Evolutionary conservation across 768 basidiomycete species (phyloP), one percentile per base, ranked within the genome.

Genomic region (Tricholoma flavovirens): DNA sequence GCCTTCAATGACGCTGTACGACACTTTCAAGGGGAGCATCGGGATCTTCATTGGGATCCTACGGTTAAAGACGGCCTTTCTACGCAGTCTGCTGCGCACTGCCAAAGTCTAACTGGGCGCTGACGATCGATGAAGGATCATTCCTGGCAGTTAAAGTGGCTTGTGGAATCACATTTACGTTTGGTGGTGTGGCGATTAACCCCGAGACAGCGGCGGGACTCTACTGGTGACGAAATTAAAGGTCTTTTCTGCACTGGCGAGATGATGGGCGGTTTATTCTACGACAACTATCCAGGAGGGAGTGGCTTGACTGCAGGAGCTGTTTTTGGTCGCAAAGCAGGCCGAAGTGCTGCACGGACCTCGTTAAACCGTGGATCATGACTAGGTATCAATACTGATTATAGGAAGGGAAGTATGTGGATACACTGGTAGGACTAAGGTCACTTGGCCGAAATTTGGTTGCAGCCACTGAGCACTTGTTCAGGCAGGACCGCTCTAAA

Each of bases 161-260:
- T 0, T 87, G 86, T 69, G 87, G 85, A 5, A 79, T 86, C 53
- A 87, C 86, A 1, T 88, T 87, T 70, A 88, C 84, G 1, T 88
- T 87, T 70, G 85, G 86, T 0, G 86, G 86, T 1, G 65, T 88
- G 2, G 80, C 77, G 0, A 80, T 88, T 58, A 78, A 86, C 60
- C 76, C 83, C 0, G 62, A 71, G 14, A 83, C 80, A 0, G 76
- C 49, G 85, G 1, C 75, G 74, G 0, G 73, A 73, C 24, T 61
- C 64, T 49, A 75, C 68, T 1, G 75, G 73, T 9, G 61, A 65
- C 14, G 62, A 66, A 10, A 83, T 88, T 33, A 66, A 61, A 7
- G 84, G 86, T 2, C 64, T 88, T 36, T 86, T 82, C 65, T 84
- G 82, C 60, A 74, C 84, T 1, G 87, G 86, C 12, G 87, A 87